A percentile compares a stretch with the other conserved stretches of the same genome.
phyloP scores from a whole-genome alignment of 78 protist genomes.

The Creolimax fragrantissima region DNA sequence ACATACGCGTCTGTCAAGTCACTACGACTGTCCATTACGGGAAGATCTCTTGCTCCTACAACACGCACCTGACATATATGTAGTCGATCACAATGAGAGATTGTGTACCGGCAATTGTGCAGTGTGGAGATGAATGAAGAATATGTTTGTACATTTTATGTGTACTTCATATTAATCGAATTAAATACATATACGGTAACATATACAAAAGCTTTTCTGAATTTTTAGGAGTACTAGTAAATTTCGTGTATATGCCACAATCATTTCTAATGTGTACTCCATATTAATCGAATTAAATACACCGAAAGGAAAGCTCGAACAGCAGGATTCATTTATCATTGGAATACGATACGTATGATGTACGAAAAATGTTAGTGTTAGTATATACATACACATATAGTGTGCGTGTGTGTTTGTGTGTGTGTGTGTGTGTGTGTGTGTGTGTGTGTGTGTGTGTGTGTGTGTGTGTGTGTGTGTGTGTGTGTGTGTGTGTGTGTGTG shows the following conservation, averaged over 20 bases:
- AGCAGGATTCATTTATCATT: no score
- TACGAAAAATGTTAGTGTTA: no score
- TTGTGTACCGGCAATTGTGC: no score
- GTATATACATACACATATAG: no score
- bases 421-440: no score
- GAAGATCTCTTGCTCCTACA: constrained; percentile 73
- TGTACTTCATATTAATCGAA: neutral
- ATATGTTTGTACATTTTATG: neutral
- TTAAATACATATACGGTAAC: neutral
- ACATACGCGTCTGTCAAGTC: constrained; percentile 83
- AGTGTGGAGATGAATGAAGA: no score
- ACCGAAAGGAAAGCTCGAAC: no score
- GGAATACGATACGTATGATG: no score
- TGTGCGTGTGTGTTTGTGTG: no score
- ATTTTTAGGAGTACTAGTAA: neutral
- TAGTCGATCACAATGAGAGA: neutral
- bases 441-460: no score
- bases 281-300: neutral
- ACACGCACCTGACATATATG: constrained; percentile 53
- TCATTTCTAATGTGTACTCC: neutral
- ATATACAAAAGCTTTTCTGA: neutral
- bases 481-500: no score
- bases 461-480: no score
- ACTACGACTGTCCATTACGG: constrained; percentile 81
- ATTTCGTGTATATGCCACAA: neutral